Base-by-base conservation (phyloP, 164 flowering plant genomes). In the Protea cynaroides region DNA sequence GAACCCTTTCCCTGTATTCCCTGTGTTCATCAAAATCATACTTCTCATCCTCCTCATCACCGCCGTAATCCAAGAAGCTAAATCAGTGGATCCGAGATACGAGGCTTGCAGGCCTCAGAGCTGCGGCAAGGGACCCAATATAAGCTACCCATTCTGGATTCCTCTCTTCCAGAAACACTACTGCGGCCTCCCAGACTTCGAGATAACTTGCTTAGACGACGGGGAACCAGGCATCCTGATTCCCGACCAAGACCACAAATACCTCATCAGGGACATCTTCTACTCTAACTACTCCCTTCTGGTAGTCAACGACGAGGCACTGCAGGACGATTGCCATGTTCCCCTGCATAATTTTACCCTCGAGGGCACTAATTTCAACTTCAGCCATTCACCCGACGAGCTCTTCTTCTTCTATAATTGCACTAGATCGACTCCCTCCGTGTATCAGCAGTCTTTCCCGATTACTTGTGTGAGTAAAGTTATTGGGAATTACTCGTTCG, bases 71-170 rank as follows among this genome's bases (percentile, higher is more conserved):
- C 52, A 12, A 12, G 18, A 0, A 49, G 17, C 52, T 15, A 15
- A 18, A 49, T 12, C 21, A 12, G 29, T 36, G 34, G 65, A 64
- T 23, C n/a, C 23, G 25, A 36, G 49, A 9, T 68, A 49, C 19
- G 69, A 65, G 46, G 57, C 67, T 10, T 72, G 75, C 29, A 15
- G 8, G 29, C 61, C 71, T 36, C 14, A 36, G 14, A 68, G 23
- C 49, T 64, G 75, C 25, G 75, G 69, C 1, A 24, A 43, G 52
- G 52, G 19, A 47, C 67, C 44, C 1, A 54, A 23, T 7, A 67
- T 72, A 38, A 68, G 46, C 25, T 72, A 64, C 61, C 75, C 75
- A 0, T 72, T 72, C 21, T 64, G 56, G 63, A 59, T 72, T 23
- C 15, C 11, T 52, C 38, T 25, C 14, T 9, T 34, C 13, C 68